phyloP scores from a whole-genome alignment of 2,329 filamentous ascomycete genomes.

The Podosphaera xanthii region DNA sequence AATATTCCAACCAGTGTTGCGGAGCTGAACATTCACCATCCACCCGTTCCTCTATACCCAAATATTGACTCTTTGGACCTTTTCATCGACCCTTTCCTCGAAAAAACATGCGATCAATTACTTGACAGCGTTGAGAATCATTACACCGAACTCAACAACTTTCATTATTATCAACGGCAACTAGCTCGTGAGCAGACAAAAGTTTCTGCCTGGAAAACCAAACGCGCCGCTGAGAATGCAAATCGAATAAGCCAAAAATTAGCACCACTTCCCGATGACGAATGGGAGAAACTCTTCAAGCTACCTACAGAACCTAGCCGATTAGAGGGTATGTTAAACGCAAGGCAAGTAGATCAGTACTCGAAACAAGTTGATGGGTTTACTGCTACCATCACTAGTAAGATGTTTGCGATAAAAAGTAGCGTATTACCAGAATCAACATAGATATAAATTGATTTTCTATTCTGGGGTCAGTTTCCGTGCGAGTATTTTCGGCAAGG shows the following conservation, averaged over 20 bases:
- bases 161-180: constrained; percentile 90
- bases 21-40: constrained; percentile 46
- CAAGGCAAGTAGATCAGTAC: constrained; percentile 92
- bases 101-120: constrained; percentile 92
- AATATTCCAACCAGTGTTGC: constrained; percentile 58
- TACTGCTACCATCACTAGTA: constrained; percentile 70
- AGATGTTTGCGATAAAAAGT: constrained; percentile 91
- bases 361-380: constrained; percentile 93
- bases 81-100: constrained; percentile 87
- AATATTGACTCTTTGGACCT: constrained; percentile 74
- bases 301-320: constrained; percentile 83
- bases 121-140: constrained; percentile 94
- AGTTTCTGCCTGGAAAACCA: constrained; percentile 88
- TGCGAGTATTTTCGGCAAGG: too few species aligned
- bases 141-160: constrained; percentile 98
- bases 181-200: constrained; percentile 85
- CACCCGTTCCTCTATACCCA: constrained; percentile 48
- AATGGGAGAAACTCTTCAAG: constrained; percentile 98
- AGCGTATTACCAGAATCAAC: constrained; percentile 30
- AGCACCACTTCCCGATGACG: constrained; percentile 71
- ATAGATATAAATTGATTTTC: neutral
- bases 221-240: constrained; percentile 90
- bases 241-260: constrained; percentile 72
- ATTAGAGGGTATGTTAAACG: constrained; percentile 83
- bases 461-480: too few species aligned